A percentile compares a stretch with the other conserved stretches of the same genome.
phyloP scores from a whole-genome alignment of 2,329 filamentous ascomycete genomes.

The Emericellopsis atlantica region DNA sequence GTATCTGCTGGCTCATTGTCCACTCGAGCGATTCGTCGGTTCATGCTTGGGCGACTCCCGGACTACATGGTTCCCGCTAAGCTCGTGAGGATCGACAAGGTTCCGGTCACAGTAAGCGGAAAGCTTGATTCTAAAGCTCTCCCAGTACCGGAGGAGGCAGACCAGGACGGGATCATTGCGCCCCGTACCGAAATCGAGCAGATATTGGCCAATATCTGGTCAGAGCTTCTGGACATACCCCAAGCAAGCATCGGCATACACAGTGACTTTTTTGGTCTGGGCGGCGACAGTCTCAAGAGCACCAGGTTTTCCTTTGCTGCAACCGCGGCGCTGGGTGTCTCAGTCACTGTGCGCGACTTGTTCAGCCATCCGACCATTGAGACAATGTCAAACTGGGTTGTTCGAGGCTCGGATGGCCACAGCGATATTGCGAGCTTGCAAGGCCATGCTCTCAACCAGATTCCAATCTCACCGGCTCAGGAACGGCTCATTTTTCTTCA shows the following conservation, averaged over 20 bases:
- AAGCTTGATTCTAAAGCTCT: constrained; percentile 3
- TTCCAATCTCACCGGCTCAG: neutral
- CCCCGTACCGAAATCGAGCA: neutral
- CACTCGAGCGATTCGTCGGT: neutral
- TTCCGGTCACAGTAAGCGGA: constrained; percentile 3
- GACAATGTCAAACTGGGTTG: neutral
- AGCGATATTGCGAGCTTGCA: too few species aligned
- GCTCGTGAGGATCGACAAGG: neutral
- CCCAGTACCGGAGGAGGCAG: neutral
- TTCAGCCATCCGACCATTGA: constrained; percentile 1
- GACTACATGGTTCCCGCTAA: constrained; percentile 2
- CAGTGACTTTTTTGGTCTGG: constrained; percentile 27
- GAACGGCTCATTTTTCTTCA: neutral
- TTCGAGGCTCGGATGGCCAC: neutral
- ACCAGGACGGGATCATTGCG: neutral
- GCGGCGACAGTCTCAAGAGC: constrained; percentile 19
- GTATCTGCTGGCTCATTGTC: neutral
- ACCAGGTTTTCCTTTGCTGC: neutral
- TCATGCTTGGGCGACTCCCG: neutral
- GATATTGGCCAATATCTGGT: constrained; percentile 12
- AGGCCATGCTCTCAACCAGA: neutral
- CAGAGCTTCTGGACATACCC: constrained; percentile 15
- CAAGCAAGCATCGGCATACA: constrained; percentile 12
- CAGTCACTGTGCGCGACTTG: neutral
- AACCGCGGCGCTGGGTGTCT: neutral